phyloP scores from a whole-genome alignment of 2,329 filamentous ascomycete genomes.

The Emergomyces africanus region DNA sequence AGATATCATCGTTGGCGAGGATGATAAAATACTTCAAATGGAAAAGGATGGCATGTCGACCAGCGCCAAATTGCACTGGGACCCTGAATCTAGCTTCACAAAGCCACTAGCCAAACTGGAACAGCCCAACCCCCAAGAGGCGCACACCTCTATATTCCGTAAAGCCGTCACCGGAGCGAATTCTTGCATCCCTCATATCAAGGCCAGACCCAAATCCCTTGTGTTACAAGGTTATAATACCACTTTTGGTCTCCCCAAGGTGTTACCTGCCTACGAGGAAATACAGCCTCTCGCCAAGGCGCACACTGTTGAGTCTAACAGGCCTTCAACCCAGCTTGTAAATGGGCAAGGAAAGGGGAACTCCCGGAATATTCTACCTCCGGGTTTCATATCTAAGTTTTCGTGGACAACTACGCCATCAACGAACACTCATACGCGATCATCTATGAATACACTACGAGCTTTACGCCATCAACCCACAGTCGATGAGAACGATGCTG shows the following conservation, averaged over 20 bases:
- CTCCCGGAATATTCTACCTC: background rate
- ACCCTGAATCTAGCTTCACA: conserved; percentile 9
- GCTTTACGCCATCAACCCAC: background rate
- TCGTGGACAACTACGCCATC: conserved; percentile 9
- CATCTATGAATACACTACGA: background rate
- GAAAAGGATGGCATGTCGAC: background rate
- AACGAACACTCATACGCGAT: conserved; percentile 2
- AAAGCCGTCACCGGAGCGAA: conserved; percentile 2
- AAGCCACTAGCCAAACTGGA: conserved; percentile 3
- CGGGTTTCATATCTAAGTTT: conserved; percentile 5
- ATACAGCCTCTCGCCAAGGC: background rate
- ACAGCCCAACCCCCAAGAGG: conserved; percentile 2
- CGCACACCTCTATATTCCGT: conserved; percentile 4
- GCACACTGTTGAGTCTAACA: background rate
- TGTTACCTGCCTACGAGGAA: background rate
- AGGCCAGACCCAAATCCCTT: background rate
- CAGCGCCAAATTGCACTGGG: conserved; percentile 3
- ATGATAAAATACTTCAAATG: background rate
- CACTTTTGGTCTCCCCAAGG: background rate
- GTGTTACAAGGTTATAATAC: background rate
- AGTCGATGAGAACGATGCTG: conserved; percentile 4
- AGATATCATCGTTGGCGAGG: background rate
- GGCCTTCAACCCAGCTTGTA: background rate
- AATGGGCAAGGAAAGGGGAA: background rate
- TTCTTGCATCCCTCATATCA: conserved; percentile 2